Base-by-base conservation (phyloP, 495 filamentous ascomycete species). In the Annulohypoxylon maeteangense region DNA sequence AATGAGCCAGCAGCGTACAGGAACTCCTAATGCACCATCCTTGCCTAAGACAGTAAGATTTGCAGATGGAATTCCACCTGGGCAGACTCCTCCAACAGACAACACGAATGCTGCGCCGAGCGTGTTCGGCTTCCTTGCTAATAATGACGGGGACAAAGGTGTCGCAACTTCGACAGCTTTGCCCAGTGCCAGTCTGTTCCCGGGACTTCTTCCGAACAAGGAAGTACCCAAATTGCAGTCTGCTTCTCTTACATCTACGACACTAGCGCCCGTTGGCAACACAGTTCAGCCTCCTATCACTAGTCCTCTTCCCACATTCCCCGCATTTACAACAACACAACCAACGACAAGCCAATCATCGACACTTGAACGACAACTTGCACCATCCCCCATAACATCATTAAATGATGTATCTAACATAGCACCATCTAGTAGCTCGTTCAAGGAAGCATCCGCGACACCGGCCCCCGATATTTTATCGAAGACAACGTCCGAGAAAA, bases 11-110 rank as follows among this genome's bases (percentile, higher is more conserved):
- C 12, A 25, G 12, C 16, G 16, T 8, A 12, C 18, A 27, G 34
- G 38, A 6, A 55, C 8, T 22, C 10, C 47, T 0, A 38, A 31
- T 7, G 29, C 55, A 56, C 3, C 32, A 38, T 18, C 36, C 32
- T 38, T 11, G 11, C 12, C 42, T 27, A 68, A 63, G 27, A 63
- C 60, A 40, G 68, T 56, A 34, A 56, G 6, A 55, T 64, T 64
- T 34, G 53, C 11, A 36, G 27, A 36, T 20, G 20, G 29, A 16
- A 16, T 42, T 42, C 40, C 45, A 31, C 0, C 3, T 10, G n/a
- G n/a, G 34, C 42, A 56, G 18, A 11, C 42, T 27, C 32, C 25
- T 7, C 8, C 47, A 5, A 29, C 48, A 18, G 38, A 40, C 11
- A 45, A 20, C 12, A 1, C 6, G 1, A 18, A 12, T 14, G n/a